Evolutionary conservation across 495 filamentous ascomycete genomes (phyloP), one percentile per base, ranked within the genome.

Genomic region (Beverwykella pulmonaria): DNA sequence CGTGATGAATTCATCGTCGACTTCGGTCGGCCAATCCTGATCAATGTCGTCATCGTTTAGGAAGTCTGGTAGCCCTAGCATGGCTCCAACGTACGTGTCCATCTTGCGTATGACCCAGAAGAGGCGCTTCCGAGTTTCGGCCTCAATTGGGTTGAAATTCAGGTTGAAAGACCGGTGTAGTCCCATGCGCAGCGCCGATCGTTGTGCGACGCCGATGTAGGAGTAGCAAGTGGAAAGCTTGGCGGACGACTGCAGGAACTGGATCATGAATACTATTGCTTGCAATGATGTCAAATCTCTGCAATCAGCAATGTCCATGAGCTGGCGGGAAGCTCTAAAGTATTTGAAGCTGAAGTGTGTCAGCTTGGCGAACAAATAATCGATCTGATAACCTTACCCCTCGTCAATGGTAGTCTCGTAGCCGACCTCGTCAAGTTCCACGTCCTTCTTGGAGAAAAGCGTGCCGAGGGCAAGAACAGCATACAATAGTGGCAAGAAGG

Each of bases 1-100:
- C 14, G 92, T 97, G 63, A 98, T 96, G 75, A 86, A 95, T 58
- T 96, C 90, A 71, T 95, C 92, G 68, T 97, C 92, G n/a, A 97
- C 82, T 62, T 92, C 88, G 55, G 86, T 76, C 8, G 93, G 93
- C 46, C 89, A 84, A 61, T 91, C 90, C 74, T 97, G 93, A 73
- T 98, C 93, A 67, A 98, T 88, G 71, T 97, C 93, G 53, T 96
- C 91, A 55, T 91, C 87, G 67, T 86, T 90, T 41, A 97, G 81
- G 75, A 93, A 89, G 59, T 90, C 81, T 1, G 93, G 93, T 26
- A 97, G 85, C 14, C 93, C 93, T 19, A 98, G 79, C 52, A 97
- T 79, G 6, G 92, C 92, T 56, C 91, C 92, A 20, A 97, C 90
- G 74, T 97, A 97, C 25, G 88, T 92, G 68, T 97, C 93, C 88